Conservation (phyloP, 163 green algal genomes). For the Chloroidium sp. region DNA sequence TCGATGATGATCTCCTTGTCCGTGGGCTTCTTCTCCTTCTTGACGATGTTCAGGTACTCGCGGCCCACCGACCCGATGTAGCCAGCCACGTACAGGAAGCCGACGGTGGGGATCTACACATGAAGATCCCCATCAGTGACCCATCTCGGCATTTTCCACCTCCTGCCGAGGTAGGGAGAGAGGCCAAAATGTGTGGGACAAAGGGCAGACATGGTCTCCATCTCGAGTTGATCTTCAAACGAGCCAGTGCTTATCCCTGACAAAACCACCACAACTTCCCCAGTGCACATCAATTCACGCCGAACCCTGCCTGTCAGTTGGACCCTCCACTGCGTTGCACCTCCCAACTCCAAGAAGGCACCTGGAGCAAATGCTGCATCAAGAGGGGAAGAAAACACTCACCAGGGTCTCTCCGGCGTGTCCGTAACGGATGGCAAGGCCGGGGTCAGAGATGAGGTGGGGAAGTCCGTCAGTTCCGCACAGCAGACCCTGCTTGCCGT, state of each 20-base stretch:
- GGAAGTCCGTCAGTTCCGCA: conserved; percentile 94
- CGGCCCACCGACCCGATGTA: conserved; percentile 92
- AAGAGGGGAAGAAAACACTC: conserved; percentile 24
- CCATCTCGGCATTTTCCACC: no score
- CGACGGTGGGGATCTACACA: conserved; percentile 79
- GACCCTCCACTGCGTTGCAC: neutral
- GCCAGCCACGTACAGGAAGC: conserved; percentile 96
- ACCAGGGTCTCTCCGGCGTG: conserved; percentile 90
- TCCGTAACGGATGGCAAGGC: conserved; percentile 81
- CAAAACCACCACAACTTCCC: no score
- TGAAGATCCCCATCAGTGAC: no score
- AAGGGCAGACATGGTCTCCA: no score
- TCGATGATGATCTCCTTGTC: conserved; percentile 99
- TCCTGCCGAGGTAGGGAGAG: no score
- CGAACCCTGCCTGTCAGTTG: neutral
- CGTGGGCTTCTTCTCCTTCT: conserved; percentile 65
- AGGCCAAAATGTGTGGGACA: no score
- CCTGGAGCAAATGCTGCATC: neutral
- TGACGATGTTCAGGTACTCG: conserved; percentile 73
- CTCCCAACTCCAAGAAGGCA: no score
- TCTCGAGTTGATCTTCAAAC: no score
- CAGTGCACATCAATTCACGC: no score
- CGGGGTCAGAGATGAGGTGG: conserved; percentile 96
- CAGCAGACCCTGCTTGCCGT: conserved; percentile 83
- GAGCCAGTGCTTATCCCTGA: no score